Evolutionary conservation across 805 yeast genomes (phyloP), one percentile per base, ranked within the genome.

Genomic region (Kazachstania bromeliacearum): DNA sequence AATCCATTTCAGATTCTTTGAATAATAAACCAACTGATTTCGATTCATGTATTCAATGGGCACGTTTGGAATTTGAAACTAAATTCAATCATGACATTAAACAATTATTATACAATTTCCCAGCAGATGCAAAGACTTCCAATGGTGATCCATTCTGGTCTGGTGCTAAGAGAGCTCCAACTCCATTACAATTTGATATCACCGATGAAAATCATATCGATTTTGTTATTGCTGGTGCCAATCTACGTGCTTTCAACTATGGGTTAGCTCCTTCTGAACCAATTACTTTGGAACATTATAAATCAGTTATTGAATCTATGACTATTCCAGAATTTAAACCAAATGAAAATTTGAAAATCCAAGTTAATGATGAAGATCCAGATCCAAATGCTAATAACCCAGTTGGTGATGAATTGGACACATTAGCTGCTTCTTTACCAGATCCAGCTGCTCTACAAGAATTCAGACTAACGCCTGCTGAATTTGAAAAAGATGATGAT

Each of bases 401-500:
- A 15, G 47, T 68, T 27, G 92, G 77, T 46, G 83, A 76, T 43
- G 82, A 77, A 37, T 62, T 88, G 46, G 75, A 73, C 47, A 59
- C 68, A 40, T 65, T 92, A 38, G 85, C 94, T 18, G 77, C 80
- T 29, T 68, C 81, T 9, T 71, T 92, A 48, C 99, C 99, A 20
- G 76, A 83, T 37, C 95, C 96, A 27, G 76, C 94, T 2, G 68
- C 88, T 0, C 64, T 92, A 53, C 94, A 89, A 5, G 96, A 95
- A 2, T 88, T 81, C 66, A 73, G 94, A 56, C 68, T 92, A 50
- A 68, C 57, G 22, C 88, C 95, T n/a, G 92, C 81, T 33, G 97
- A 88, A 48, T 92, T 92, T 59, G 99, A 92, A 65, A 92, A 92
- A 64, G 99, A 92, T 64, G 98, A 92, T 60, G 99, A 92, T 59